Evolutionary conservation across 371 early-diverging fungal genomes (phyloP), one percentile per base, ranked within the genome.

Genomic region (Actinomucor elegans): DNA sequence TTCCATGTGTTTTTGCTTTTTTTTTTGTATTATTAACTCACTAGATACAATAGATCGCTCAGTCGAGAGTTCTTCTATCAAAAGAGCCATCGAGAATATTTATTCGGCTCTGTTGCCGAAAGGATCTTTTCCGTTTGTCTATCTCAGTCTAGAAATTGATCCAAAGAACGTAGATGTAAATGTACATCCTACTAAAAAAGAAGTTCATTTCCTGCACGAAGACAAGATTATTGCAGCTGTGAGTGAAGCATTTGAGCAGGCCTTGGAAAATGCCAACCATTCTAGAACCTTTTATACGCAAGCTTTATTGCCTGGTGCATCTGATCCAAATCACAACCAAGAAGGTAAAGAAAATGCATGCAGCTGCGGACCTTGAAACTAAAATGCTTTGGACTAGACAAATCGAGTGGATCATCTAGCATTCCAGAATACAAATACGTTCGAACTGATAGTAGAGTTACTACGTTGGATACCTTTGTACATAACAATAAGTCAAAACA

Each of bases 81-180:
- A 96, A 54, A 79, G 84, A 45, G 81, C 89, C 1, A 68, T 98
- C 28, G 91, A 93, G 49, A 71, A 72, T 5, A 73, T 98, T 2
- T 99, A 97, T 63, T 44, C 79, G 3, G 59, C 82, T 11, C 80
- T 90, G 40, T 73, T 99, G 11, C 94, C 97, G 27, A 96, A 93
- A 71, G 89, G 88, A 14, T 68, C 83, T 1, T 86, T 92, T 67
- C 96, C 97, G 5, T 97, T 97, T 77, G 81, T 96, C 4, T 99
- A 98, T 61, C 63, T 99, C 27, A 87, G 89, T 44, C 70, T 99
- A 17, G 80, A 83, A 28, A 82, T 98, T 40, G 83, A 86, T 24
- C 90, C 96, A 0, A 67, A 84, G 26, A 86, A 87, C 48, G 90
- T 99, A 0, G 99, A 99, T 73, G 99, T 99, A 4, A 99, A 99